phyloP scores from a whole-genome alignment of 2,329 filamentous ascomycete species.

The Sporothrix protearum region DNA sequence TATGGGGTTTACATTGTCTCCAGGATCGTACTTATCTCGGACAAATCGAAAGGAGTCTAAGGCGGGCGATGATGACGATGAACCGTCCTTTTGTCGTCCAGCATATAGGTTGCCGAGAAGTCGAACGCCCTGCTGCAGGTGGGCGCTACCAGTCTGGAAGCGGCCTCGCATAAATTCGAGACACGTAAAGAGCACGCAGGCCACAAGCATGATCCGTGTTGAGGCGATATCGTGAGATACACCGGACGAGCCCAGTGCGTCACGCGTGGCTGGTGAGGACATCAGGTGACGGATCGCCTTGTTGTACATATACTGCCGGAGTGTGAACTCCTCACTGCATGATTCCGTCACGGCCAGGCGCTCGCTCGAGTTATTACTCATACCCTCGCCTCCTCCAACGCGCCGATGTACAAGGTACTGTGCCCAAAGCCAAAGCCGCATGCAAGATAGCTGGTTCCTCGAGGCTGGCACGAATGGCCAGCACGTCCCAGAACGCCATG shows the following conservation, averaged over 20 bases:
- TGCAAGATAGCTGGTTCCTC: conserved; percentile 12
- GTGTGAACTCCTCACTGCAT: conserved; percentile 11
- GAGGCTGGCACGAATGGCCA: conserved; percentile 5
- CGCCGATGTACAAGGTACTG: not conserved
- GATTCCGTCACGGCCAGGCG: not conserved
- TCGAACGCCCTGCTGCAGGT: not conserved
- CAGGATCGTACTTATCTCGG: not conserved
- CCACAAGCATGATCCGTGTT: not conserved
- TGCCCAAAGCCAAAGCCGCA: conserved; percentile 1
- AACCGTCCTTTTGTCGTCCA: not conserved
- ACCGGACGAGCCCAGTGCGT: not conserved
- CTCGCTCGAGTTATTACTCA: not conserved
- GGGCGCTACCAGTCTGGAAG: conserved; percentile 5
- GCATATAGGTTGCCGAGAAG: not conserved
- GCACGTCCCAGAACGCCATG: conserved; percentile 15
- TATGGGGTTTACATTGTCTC: not conserved
- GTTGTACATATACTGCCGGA: conserved; percentile 17
- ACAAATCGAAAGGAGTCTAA: not conserved
- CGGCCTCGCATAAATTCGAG: conserved; percentile 13
- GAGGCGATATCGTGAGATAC: not conserved
- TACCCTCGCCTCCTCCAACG: conserved; percentile 3
- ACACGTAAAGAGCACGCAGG: conserved; percentile 13
- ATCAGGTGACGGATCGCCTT: conserved; percentile 8
- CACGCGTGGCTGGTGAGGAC: not conserved
- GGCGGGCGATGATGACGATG: not conserved